Evolutionary conservation across 2,329 filamentous ascomycete species (phyloP).

Genomic region (Fusarium domesticum): DNA sequence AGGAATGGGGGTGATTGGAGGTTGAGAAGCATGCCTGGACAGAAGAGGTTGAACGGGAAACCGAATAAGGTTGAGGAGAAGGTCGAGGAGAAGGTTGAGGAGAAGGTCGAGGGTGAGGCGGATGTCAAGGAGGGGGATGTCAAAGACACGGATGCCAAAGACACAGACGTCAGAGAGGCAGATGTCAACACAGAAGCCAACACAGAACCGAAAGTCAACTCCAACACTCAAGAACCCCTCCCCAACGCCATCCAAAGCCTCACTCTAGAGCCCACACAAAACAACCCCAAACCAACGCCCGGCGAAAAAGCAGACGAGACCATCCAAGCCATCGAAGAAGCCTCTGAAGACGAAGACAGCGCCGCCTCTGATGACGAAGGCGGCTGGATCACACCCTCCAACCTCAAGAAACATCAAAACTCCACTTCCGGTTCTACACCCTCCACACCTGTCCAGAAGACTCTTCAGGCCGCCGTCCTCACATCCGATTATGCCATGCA

Average conservation of each 20-base stretch:
- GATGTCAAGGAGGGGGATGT: constrained; percentile 4
- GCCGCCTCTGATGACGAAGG: constrained; percentile 56
- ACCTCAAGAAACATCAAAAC: constrained; percentile 80
- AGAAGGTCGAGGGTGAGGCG: not conserved
- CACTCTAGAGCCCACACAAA: not conserved
- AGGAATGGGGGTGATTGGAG: constrained; percentile 87
- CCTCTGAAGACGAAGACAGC: constrained; percentile 44
- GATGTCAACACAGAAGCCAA: constrained; percentile 6
- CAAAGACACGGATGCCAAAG: constrained; percentile 13
- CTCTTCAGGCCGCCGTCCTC: constrained; percentile 83
- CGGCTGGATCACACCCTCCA: constrained; percentile 92
- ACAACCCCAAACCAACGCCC: not conserved
- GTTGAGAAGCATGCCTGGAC: constrained; percentile 71
- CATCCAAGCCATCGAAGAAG: constrained; percentile 33
- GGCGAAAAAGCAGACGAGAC: constrained; percentile 18
- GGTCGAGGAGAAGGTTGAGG: not conserved
- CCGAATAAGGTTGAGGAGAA: constrained; percentile 36
- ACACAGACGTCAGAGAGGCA: constrained; percentile 7
- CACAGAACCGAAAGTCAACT: not conserved
- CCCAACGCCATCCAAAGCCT: constrained; percentile 2
- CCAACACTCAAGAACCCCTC: not conserved
- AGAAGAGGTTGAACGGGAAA: constrained; percentile 72
- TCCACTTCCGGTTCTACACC: constrained; percentile 54
- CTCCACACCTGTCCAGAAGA: constrained; percentile 53
- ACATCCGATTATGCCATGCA: constrained; percentile 98